Conservation (phyloP, 352 stramenopile species). For the Phytopythium vexans region DNA sequence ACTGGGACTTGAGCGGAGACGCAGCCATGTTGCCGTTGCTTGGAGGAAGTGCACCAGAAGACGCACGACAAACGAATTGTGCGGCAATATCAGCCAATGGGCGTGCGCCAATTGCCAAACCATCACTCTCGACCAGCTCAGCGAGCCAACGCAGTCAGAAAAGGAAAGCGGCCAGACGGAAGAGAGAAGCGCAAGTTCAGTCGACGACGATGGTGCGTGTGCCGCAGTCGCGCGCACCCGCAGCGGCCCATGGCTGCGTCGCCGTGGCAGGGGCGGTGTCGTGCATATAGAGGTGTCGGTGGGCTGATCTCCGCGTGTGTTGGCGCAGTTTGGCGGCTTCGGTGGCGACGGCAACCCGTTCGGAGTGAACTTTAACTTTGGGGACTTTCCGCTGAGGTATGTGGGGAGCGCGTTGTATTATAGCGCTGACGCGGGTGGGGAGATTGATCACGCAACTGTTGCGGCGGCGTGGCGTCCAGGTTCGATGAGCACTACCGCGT, state of each 20-base stretch:
- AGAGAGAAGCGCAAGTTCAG: neutral
- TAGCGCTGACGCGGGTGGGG: neutral
- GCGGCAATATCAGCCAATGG: conserved; percentile 1
- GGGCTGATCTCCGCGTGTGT: neutral
- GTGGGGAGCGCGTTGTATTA: neutral
- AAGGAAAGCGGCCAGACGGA: neutral
- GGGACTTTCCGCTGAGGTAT: conserved; percentile 69
- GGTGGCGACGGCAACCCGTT: conserved; percentile 77
- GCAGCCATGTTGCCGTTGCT: neutral
- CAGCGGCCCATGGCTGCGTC: neutral
- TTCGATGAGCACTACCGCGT: conserved; percentile 88
- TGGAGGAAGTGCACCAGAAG: neutral
- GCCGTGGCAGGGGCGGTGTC: no score
- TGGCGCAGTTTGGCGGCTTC: conserved; percentile 63
- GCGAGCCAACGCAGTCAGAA: neutral
- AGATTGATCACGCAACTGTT: neutral
- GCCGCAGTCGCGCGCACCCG: neutral
- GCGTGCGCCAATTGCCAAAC: neutral
- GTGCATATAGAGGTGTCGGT: no score
- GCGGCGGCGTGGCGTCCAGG: conserved; percentile 16
- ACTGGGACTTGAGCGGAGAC: neutral
- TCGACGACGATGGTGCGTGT: conserved; percentile 4
- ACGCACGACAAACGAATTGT: neutral
- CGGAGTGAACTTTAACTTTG: conserved; percentile 77
- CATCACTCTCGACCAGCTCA: neutral